Evolutionary conservation across 2,329 filamentous ascomycete species (phyloP).

Genomic region (Penicillium brevicompactum): DNA sequence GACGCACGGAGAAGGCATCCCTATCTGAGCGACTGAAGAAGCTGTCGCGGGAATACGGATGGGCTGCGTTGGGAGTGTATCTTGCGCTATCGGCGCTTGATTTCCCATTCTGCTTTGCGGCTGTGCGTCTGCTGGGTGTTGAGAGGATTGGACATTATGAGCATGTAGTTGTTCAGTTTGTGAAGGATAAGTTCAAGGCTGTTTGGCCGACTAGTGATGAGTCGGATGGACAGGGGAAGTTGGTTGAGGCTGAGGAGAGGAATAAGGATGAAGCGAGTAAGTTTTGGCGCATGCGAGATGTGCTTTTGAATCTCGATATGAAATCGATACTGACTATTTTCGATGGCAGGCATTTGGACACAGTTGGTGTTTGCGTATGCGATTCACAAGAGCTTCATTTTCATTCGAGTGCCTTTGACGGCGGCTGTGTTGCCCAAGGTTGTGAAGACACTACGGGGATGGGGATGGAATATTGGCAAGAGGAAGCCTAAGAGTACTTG

Average conservation of each 20-base stretch:
- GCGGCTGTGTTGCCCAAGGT: conserved; percentile 90
- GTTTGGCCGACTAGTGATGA: conserved; percentile 42
- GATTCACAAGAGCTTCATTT: conserved; percentile 97
- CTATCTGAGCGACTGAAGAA: conserved; percentile 75
- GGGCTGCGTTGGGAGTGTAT: conserved; percentile 91
- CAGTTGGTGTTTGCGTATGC: conserved; percentile 93
- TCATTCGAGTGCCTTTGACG: conserved; percentile 88
- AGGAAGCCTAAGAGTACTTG: conserved; percentile 51
- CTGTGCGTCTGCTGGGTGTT: conserved; percentile 79
- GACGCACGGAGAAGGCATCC: conserved; percentile 44
- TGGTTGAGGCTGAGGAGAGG: conserved; percentile 63
- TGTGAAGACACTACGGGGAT: conserved; percentile 81
- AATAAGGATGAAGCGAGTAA: conserved; percentile 72
- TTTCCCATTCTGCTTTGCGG: conserved; percentile 92
- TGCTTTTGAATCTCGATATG: no score
- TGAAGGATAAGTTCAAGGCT: conserved; percentile 33
- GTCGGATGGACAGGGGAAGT: conserved; percentile 35
- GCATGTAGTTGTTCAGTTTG: conserved; percentile 43
- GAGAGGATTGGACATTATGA: conserved; percentile 73
- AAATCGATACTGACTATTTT: no score
- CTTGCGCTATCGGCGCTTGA: conserved; percentile 79
- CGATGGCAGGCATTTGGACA: conserved; percentile 66
- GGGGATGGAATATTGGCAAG: conserved; percentile 96
- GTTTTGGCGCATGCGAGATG: conserved; percentile 40
- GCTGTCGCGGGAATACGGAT: conserved; percentile 89